Base-by-base conservation (phyloP, 371 early-diverging fungal species). In the Blakeslea trispora region DNA sequence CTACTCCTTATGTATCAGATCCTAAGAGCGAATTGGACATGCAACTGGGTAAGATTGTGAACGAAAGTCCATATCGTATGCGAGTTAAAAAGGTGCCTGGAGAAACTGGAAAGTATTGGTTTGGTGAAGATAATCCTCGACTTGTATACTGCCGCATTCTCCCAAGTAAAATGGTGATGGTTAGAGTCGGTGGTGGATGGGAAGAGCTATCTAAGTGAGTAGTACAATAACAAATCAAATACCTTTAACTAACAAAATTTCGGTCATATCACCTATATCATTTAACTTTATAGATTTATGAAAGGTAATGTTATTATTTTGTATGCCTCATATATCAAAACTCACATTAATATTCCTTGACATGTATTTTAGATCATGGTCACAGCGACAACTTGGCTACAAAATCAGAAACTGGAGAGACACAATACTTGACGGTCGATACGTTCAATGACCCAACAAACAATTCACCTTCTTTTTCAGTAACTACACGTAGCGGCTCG, bases 161-260 rank as follows among this genome's bases (percentile, higher is more conserved):
- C 23, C 71, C 82, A 14, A 82, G 82, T 50, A 80, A 84, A 18
- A 72, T 83, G 65, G 90, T 91, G n/a, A 88, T 91, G 89, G 90
- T 91, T 31, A 83, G 91, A 21, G 86, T 91, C 23, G 91, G 91
- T 19, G 91, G 91, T 52, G 91, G 91, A 48, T 91, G 91, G 91
- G 77, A 72, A 17, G 87, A 87, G 54, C 61, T 87, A 32, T 77
- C 84, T 46, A 79, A 72, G 66, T 69, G 65, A 54, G 52, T 34
- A 17, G 4, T 24, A 21, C 18, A 14, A 28, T 7, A 28, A 28
- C 28, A 28, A 28, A 28, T 7, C 3, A 28, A 5, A 7, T 7
- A 28, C 7, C 28, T 10, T 5, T 4, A 40, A 4, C 4, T 40
- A 10, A 4, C 17, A n/a, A n/a, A n/a, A n/a, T n/a, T n/a, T n/a